phyloP scores from a whole-genome alignment of 352 stramenopile species.

The Phytophthora vignae region DNA sequence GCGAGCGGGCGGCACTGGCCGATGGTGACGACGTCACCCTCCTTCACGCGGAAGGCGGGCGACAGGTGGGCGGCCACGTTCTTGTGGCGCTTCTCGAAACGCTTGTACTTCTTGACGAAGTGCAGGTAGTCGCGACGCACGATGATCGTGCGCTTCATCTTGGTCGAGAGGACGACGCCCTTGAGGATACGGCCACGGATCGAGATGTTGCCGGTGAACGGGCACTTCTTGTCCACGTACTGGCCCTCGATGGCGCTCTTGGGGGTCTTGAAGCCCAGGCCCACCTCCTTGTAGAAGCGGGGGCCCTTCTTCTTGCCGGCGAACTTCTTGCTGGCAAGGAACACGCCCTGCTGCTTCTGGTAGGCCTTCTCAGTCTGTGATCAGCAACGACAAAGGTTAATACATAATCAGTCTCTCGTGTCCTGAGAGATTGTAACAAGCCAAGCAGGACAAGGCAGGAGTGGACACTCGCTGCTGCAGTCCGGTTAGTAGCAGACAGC shows the following conservation, averaged over 20 bases:
- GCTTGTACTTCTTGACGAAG: slow-evolving; percentile 99
- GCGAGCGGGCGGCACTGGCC: slow-evolving; percentile 99
- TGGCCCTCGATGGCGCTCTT: slow-evolving; percentile 94
- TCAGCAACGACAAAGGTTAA: slow-evolving; percentile 9
- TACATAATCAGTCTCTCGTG: too few species aligned
- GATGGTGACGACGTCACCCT: slow-evolving; percentile 99
- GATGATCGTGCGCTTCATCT: slow-evolving; percentile 99
- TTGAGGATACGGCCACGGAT: slow-evolving; percentile 99
- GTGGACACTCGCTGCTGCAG: slow-evolving; percentile 4
- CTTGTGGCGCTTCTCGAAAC: slow-evolving; percentile 99
- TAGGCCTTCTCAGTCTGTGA: slow-evolving; percentile 98
- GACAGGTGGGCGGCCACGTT: slow-evolving; percentile 99
- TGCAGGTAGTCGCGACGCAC: slow-evolving; percentile 99
- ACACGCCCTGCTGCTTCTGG: slow-evolving; percentile 99
- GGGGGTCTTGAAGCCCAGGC: slow-evolving; percentile 99
- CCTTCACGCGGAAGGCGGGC: slow-evolving; percentile 98
- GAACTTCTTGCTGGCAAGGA: slow-evolving; percentile 97
- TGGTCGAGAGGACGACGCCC: slow-evolving; percentile 99
- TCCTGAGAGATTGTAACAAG: too few species aligned
- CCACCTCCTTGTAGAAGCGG: slow-evolving; percentile 97
- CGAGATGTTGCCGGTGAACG: slow-evolving; percentile 99
- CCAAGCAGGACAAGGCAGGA: slow-evolving; percentile 1
- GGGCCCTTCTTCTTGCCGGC: slow-evolving; percentile 95
- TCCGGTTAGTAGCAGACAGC: slow-evolving; percentile 28
- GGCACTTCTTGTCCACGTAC: slow-evolving; percentile 99